These are phyloP conservation scores for Yarrowia galli DNA, from an alignment of 1,139 yeast species.

Conservation along the genomic window DNA sequence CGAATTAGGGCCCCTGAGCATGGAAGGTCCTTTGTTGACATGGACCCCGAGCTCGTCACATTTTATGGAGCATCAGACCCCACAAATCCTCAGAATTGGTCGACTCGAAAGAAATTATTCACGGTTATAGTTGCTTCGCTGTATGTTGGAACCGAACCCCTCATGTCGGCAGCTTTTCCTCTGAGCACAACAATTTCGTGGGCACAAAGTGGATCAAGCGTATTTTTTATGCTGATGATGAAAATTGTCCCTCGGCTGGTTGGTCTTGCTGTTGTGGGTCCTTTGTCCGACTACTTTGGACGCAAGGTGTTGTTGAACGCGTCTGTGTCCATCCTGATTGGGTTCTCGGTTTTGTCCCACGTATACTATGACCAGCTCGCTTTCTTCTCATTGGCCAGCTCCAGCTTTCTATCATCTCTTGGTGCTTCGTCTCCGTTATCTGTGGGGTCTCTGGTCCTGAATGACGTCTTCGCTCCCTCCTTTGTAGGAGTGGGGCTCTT, in stretches of 20 bases:
- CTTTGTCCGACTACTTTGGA: conserved; percentile 3
- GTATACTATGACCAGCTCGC: neutral
- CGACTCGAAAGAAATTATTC: neutral
- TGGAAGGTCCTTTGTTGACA: neutral
- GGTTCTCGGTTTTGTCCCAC: neutral
- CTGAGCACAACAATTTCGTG: neutral
- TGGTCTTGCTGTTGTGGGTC: neutral
- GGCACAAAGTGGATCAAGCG: neutral
- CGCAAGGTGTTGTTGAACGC: neutral
- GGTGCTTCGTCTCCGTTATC: conserved; percentile 1
- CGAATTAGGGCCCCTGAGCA: neutral
- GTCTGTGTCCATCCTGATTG: neutral
- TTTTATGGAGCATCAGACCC: neutral
- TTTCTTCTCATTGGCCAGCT: neutral
- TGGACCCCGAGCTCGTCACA: conserved; percentile 6
- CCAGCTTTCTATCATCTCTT: conserved; percentile 6
- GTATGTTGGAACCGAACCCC: conserved; percentile 1
- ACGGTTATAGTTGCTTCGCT: neutral
- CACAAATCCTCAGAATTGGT: neutral
- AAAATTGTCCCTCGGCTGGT: neutral
- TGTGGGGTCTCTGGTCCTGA: neutral
- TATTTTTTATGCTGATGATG: neutral
- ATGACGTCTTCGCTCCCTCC: conserved; percentile 8
- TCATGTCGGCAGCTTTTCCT: conserved; percentile 12
- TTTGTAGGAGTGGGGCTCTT: neutral